phyloP scores from a whole-genome alignment of 805 yeast species.

The Candida ipomoeae region DNA sequence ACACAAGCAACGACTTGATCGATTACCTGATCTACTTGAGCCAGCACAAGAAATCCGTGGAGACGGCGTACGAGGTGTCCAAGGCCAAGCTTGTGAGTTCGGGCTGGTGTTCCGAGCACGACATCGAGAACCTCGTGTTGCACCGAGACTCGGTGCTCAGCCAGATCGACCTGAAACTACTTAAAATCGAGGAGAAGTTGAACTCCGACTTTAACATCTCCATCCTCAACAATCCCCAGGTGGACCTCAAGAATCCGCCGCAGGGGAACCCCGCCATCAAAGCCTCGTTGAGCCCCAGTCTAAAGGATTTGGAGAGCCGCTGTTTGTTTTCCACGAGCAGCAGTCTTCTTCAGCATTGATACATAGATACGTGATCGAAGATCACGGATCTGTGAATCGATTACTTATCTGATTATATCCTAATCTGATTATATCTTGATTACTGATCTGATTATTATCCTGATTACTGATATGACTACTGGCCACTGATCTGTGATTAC shows the following conservation, averaged over 20 bases:
- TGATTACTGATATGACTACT: too few relatives aligned
- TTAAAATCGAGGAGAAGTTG: constrained; percentile 36
- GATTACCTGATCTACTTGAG: constrained; percentile 31
- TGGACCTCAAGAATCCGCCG: constrained; percentile 1
- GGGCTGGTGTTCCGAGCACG: constrained; percentile 43
- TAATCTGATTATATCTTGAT: too few relatives aligned
- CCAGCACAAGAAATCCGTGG: constrained; percentile 31
- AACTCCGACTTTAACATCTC: constrained; percentile 27
- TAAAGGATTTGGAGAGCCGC: constrained; percentile 32
- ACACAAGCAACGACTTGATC: constrained; percentile 24
- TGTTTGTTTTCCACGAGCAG: constrained; percentile 22
- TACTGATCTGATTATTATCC: too few relatives aligned
- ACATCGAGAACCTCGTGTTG: constrained; percentile 31
- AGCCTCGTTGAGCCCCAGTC: constrained; percentile 25
- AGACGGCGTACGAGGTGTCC: constrained; percentile 32
- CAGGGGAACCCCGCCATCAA: constrained; percentile 1
- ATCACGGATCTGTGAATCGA: background rate
- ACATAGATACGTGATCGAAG: too few relatives aligned
- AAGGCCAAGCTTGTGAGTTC: constrained; percentile 28
- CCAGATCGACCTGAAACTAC: constrained; percentile 36
- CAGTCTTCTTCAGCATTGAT: background rate
- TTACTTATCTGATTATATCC: too few relatives aligned
- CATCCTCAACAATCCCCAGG: constrained; percentile 15
- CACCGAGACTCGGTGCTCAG: constrained; percentile 35
- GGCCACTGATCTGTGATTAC: too few relatives aligned